Evolutionary conservation across 306 rosid genomes (phyloP), one percentile per base, ranked within the genome.

Genomic region (Dalbergia cochinchinensis): DNA sequence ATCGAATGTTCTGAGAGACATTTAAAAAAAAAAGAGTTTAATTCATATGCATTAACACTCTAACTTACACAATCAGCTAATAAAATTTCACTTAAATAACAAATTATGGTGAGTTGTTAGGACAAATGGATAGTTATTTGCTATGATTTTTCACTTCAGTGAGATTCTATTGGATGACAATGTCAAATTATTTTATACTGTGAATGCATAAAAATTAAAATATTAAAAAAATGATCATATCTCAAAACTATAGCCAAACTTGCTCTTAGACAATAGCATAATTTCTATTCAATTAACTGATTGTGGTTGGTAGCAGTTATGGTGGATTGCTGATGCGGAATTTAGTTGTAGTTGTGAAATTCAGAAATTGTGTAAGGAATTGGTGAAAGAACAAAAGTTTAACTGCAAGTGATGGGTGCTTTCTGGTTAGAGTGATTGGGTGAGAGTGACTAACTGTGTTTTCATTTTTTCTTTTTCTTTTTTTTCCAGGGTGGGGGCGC

Each of bases 401-500:
- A 7, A 14, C 5, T 51, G 58, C 18, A 14, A 51, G 19, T 51
- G 19, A n/a, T 7, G 20, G n/a, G 60, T 15, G 60, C 20, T 54
- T 54, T 54, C 60, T 54, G 10, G 60, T 15, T n/a, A 54, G 20
- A n/a, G 20, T 54, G 8, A 50, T 5, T 50, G n/a, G 57, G 16
- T 13, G 57, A 15, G 60, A n/a, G 60, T 2, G 60, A 54, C 26
- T n/a, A 54, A 10, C 60, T 54, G 60, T 54, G 60, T 54, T 16
- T 51, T 51, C 19, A 13, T 1, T 51, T 51, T 62, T n/a, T n/a
- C 8, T 62, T 48, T 45, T 11, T 8, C 22, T 20, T 22, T 11
- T 5, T 33, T 65, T 69, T 31, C 41, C 83, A 94, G 97, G 98
- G 88, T 3, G 97, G 97, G 37, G 96, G 97, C 31, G 97, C 95